phyloP scores from a whole-genome alignment of 2,329 filamentous ascomycete species.

The Pezicula rhizophila region DNA sequence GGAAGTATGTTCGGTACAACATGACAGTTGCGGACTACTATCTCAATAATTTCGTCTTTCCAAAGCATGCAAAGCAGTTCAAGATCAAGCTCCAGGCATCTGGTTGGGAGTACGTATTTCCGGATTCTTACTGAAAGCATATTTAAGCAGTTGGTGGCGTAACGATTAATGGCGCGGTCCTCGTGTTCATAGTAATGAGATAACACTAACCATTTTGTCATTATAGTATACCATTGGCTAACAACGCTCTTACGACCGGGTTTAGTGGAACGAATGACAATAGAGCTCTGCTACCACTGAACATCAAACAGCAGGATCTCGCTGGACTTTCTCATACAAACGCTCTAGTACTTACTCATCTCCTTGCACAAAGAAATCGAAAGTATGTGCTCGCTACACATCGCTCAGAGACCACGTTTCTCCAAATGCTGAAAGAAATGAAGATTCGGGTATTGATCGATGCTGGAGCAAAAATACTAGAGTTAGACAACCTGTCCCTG shows the following conservation, averaged over 20 bases:
- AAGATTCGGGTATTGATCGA: conserved; percentile 54
- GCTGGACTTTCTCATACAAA: conserved; percentile 51
- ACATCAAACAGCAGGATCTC: conserved; percentile 56
- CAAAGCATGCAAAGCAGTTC: conserved; percentile 59
- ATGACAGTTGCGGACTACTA: conserved; percentile 52
- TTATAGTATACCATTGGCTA: no score
- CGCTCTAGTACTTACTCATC: conserved; percentile 54
- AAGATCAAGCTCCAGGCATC: conserved; percentile 56
- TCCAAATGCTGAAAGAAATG: conserved; percentile 31
- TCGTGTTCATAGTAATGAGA: no score
- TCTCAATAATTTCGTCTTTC: conserved; percentile 59
- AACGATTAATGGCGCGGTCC: no score
- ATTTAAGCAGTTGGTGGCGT: no score
- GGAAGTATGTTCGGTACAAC: conserved; percentile 41
- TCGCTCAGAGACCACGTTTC: conserved; percentile 38
- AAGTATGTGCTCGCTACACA: conserved; percentile 37
- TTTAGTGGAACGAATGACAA: conserved; percentile 71
- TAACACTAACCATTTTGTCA: no score
- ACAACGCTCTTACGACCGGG: conserved; percentile 47
- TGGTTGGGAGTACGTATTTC: conserved; percentile 49
- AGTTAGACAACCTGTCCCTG: conserved; percentile 41
- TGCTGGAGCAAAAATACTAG: conserved; percentile 57
- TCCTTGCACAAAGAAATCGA: conserved; percentile 47
- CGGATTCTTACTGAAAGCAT: no score
- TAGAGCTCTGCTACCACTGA: conserved; percentile 51